Percentiles rank a stretch among this genome's conserved stretches.
Conservation (phyloP, 768 basidiomycete species). For the Kwoniella sp. region DNA sequence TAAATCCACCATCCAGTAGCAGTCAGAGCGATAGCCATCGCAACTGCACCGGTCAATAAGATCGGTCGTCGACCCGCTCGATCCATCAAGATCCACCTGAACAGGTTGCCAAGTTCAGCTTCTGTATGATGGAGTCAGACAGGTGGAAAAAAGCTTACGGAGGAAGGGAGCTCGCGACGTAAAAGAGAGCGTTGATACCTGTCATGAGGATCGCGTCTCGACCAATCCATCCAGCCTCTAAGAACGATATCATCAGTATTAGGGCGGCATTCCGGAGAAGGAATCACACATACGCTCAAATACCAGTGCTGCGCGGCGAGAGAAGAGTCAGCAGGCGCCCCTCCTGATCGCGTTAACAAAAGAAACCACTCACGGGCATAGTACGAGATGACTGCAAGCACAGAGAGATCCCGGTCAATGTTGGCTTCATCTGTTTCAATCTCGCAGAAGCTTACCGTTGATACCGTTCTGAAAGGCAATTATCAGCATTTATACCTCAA, state of each 20-base stretch:
- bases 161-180: conserved; percentile 73
- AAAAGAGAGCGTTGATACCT: conserved; percentile 74
- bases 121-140: background rate
- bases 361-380: conserved; percentile 74
- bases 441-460: conserved; percentile 61
- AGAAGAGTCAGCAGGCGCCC: conserved; percentile 11
- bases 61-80: conserved; percentile 86
- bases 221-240: conserved; percentile 94
- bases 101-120: background rate
- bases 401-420: background rate
- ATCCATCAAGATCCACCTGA: conserved; percentile 91
- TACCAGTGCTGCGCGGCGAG: conserved; percentile 62
- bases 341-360: too few relatives aligned
- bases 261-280: background rate
- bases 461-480: conserved; percentile 80
- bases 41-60: conserved; percentile 78
- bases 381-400: conserved; percentile 79
- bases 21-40: conserved; percentile 81
- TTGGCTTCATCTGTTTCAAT: background rate
- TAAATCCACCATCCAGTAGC: conserved; percentile 93
- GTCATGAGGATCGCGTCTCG: conserved; percentile 94
- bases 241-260: conserved; percentile 22
- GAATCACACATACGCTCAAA: conserved; percentile 71
- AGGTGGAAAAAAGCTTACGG: conserved; percentile 70
- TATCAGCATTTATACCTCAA: conserved; percentile 16